Evolutionary conservation across 371 early-diverging fungal genomes (phyloP), one percentile per base, ranked within the genome.

Genomic region (Actinomortierella wolfii): DNA sequence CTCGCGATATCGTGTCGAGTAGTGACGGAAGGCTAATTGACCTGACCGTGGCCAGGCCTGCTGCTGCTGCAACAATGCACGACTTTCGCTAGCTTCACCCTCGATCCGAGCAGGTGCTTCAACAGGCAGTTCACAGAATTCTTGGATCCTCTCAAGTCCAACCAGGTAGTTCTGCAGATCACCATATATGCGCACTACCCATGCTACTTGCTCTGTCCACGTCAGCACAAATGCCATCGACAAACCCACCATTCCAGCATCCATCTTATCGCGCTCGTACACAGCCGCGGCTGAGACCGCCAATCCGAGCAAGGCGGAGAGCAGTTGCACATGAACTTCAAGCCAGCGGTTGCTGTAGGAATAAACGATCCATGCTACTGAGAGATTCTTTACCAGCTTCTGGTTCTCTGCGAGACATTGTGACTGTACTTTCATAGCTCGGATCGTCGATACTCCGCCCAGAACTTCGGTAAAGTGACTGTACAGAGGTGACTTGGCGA

Each of bases 311-410:
- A 11, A 77, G 13, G 24, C 89, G 80, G 52, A 86, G 83, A 23
- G 82, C 69, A 7, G 85, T 14, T 86, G 89, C 29, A 87, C 80
- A 17, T 93, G 88, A 18, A 89, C 64, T 53, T 83, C 83, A 20
- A 94, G 81, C 95, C 94, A 94, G 44, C 93, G 86, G 77, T 92
- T 93, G 51, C 84, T 81, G 3, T 81, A 81, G 85, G 91, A 87
- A 49, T 81, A 64, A 43, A 80, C 81, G 47, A 84, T 86, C 59
- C 80, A 91, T 2, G 91, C 83, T 14, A 89, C 78, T 56, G 86
- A 80, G 60, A 90, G 79, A 15, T 53, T 57, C 67, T 89, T 85
- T 7, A 88, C 67, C 11, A 63, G 61, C 17, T 64, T 61, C 41
- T 79, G 61, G 40, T 82, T 85, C 44, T 77, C 81, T 42, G 60